Evolutionary conservation across 2,329 filamentous ascomycete species (phyloP).

Genomic region (Paracorniculantispora psalliotae): DNA sequence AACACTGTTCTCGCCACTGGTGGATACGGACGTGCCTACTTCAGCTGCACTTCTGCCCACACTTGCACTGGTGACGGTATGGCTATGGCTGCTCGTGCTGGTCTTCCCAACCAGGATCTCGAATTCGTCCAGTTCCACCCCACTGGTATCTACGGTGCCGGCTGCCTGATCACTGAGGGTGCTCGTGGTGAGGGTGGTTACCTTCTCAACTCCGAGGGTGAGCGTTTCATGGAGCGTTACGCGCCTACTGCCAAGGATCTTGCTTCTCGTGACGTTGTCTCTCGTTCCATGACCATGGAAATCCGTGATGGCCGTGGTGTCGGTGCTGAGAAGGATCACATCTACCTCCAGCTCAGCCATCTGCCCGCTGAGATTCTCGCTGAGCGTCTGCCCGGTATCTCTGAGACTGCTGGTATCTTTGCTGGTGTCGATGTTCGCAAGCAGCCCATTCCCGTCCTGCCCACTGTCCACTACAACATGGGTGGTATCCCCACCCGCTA

Average conservation of each 20-base stretch:
- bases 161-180: constrained; percentile 95
- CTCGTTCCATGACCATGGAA: constrained; percentile 96
- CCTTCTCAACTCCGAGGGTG: constrained; percentile 93
- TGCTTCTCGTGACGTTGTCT: constrained; percentile 92
- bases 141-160: constrained; percentile 97
- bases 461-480: constrained; percentile 99
- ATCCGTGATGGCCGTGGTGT: constrained; percentile 97
- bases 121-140: constrained; percentile 99
- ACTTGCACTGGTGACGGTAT: constrained; percentile 98
- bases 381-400: constrained; percentile 96
- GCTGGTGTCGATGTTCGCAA: constrained; percentile 94
- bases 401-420: constrained; percentile 96
- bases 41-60: constrained; percentile 96
- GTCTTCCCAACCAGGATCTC: constrained; percentile 96
- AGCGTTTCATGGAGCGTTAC: constrained; percentile 99
- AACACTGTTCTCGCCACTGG: constrained; percentile 96
- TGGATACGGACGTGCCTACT: constrained; percentile 96
- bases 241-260: constrained; percentile 97
- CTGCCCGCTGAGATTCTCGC: constrained; percentile 86
- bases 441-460: constrained; percentile 93
- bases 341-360: constrained; percentile 96
- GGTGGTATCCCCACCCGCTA: constrained; percentile 97
- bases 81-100: constrained; percentile 98
- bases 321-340: constrained; percentile 94
- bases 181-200: constrained; percentile 98